Evolutionary conservation across 305 asterid species (phyloP), one percentile per base, ranked within the genome.

Genomic region (Fraxinus floribunda): DNA sequence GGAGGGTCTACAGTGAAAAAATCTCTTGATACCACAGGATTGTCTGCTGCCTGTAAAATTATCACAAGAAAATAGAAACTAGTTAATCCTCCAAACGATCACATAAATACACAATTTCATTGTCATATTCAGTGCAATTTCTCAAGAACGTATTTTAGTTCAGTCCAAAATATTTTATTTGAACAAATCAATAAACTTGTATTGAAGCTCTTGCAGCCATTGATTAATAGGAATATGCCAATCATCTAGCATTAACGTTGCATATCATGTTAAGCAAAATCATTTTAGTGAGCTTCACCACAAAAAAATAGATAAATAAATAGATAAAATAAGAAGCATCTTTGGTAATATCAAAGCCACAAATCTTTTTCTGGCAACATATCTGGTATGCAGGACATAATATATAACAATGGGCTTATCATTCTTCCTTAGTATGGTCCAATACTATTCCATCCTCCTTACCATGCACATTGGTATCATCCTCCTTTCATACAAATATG

Each of bases 31-130:
- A 85, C 88, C 83, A 87, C 78, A 71, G 91, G 84, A 83, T 87
- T 81, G 78, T 94, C 99, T 16, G 34, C 88, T 0, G 97, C 87
- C 98, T 96, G 83, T 84, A 90, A 10, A 86, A 79, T 68, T 68
- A 68, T 68, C 20, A 13, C 75, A 68, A 4, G 38, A 24, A 68
- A 30, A 29, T 30, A 68, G 75, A 68, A 66, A 29, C 38, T 9
- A 68, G 75, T 68, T 10, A 68, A 29, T 29, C 75, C 38, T 26
- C 38, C 8, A 11, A 68, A 5, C 22, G 34, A 64, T 64, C 15
- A 22, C 72, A 64, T 64, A 64, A 64, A 26, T 20, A 64, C 15
- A 20, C 72, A 20, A 24, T 64, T 24, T 64, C 73, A n/a, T n/a
- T n/a, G 22, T 55, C 24, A 55, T 55, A n/a, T 55, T 55, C 64